These are phyloP conservation scores for Porodaedalea pini DNA, from an alignment of 1,284 basidiomycete genomes.

Conservation along the genomic window DNA sequence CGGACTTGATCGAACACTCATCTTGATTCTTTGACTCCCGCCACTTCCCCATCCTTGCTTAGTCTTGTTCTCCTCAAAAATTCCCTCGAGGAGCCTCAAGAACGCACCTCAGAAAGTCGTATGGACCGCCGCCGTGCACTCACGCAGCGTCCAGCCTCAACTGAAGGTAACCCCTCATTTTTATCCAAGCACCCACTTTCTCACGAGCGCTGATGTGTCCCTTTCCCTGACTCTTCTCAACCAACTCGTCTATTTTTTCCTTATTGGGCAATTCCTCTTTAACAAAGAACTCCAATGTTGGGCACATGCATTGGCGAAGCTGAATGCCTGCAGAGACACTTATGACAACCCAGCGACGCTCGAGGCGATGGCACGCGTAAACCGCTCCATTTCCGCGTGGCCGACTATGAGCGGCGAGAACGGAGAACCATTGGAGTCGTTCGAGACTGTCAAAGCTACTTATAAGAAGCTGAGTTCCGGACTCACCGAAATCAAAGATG, in stretches of 20 bases:
- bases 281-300: slow-evolving; percentile 44
- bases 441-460: slow-evolving; percentile 57
- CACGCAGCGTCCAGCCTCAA: slow-evolving; percentile 51
- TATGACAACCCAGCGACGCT: slow-evolving; percentile 46
- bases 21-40: background rate
- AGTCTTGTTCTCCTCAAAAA: background rate
- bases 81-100: background rate
- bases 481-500: slow-evolving; percentile 56
- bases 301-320: slow-evolving; percentile 57
- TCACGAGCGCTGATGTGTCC: slow-evolving; percentile 7
- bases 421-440: slow-evolving; percentile 58
- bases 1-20: background rate
- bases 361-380: slow-evolving; percentile 66
- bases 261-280: slow-evolving; percentile 15
- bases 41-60: background rate
- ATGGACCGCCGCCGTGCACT: slow-evolving; percentile 56
- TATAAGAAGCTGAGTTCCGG: slow-evolving; percentile 60
- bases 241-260: slow-evolving; percentile 1
- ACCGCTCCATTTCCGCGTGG: slow-evolving; percentile 67
- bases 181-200: slow-evolving; percentile 6
- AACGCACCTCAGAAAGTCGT: slow-evolving; percentile 20
- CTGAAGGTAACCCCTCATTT: slow-evolving; percentile 44
- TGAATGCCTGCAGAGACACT: slow-evolving; percentile 51
- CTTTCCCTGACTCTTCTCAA: slow-evolving; percentile 7
- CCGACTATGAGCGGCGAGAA: slow-evolving; percentile 52